These are phyloP conservation scores for Papilionanthe hybrid DNA, from an alignment of 116 monocot species.

Conservation along the genomic window DNA sequence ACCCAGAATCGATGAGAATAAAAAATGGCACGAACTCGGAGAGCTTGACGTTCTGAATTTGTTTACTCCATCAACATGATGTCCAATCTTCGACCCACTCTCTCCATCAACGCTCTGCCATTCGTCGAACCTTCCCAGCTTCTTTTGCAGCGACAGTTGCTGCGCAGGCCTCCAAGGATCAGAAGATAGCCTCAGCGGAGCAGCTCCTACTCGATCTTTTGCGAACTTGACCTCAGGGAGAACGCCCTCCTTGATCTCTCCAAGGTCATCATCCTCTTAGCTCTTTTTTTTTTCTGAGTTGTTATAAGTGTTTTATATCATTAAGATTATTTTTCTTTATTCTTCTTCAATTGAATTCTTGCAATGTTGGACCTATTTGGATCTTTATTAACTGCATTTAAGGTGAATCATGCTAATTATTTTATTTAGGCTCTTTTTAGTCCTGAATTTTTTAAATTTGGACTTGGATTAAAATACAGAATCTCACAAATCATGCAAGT, in stretches of 20 bases:
- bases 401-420: too few relatives aligned
- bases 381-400: too few relatives aligned
- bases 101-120: slow-evolving; percentile 29
- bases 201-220: slow-evolving; percentile 64
- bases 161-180: slow-evolving; percentile 32
- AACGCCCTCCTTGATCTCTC: slow-evolving; percentile 66
- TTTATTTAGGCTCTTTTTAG: too few relatives aligned
- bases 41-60: too few relatives aligned
- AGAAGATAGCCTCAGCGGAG: slow-evolving; percentile 55
- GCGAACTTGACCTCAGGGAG: slow-evolving; percentile 62
- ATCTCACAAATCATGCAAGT: too few relatives aligned
- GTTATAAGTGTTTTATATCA: not conserved
- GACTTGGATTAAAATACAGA: too few relatives aligned
- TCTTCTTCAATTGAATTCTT: too few relatives aligned
- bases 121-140: slow-evolving; percentile 22
- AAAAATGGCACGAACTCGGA: too few relatives aligned
- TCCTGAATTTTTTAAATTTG: too few relatives aligned
- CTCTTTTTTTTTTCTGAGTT: not conserved
- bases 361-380: too few relatives aligned
- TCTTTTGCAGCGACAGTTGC: slow-evolving; percentile 1
- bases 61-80: slow-evolving; percentile 4
- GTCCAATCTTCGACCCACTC: slow-evolving; percentile 45
- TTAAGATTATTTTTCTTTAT: too few relatives aligned
- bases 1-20: too few relatives aligned
- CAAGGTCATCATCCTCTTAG: slow-evolving; percentile 27